Conservation (phyloP, 2,329 filamentous ascomycete genomes). For the Fusarium circinatum region DNA sequence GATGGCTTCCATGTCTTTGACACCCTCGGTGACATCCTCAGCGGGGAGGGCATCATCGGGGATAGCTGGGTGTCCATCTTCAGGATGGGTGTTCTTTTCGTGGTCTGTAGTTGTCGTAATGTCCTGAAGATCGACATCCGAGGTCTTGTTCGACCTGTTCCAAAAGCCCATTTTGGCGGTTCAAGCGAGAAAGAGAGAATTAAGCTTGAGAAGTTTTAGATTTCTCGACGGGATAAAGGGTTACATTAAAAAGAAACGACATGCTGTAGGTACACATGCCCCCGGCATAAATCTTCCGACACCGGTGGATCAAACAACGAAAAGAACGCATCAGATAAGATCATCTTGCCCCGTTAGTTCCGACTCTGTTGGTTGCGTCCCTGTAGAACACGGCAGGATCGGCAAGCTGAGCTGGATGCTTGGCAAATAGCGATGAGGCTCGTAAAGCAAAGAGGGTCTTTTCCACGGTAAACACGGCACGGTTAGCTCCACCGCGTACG, state of each 20-base stretch:
- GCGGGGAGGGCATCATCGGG: not conserved
- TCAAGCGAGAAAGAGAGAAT: not conserved
- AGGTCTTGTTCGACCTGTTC: conserved; percentile 1
- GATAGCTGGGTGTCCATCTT: conserved; percentile 6
- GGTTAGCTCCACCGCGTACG: conserved; percentile 6
- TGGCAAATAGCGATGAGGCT: not conserved
- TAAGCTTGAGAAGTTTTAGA: not conserved
- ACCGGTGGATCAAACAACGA: not conserved
- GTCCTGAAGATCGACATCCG: conserved; percentile 5
- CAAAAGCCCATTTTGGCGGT: not conserved
- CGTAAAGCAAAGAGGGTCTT: not conserved
- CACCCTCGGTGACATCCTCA: conserved; percentile 36
- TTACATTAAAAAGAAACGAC: not conserved
- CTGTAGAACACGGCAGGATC: conserved; percentile 20
- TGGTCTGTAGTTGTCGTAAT: not conserved
- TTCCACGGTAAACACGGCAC: conserved; percentile 22
- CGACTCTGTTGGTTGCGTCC: not conserved
- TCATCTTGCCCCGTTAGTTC: conserved; percentile 21
- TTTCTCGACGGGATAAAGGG: not conserved
- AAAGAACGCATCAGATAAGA: conserved; percentile 41
- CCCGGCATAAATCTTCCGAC: not conserved
- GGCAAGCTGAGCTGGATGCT: conserved; percentile 25
- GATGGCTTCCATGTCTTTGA: conserved; percentile 21
- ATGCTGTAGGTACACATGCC: not conserved
- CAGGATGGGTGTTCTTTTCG: conserved; percentile 12